A percentile compares a stretch with the other conserved stretches of the same genome.
Evolutionary conservation across 2,329 filamentous ascomycete genomes (phyloP).

Genomic region (Penicillium frequentans): DNA sequence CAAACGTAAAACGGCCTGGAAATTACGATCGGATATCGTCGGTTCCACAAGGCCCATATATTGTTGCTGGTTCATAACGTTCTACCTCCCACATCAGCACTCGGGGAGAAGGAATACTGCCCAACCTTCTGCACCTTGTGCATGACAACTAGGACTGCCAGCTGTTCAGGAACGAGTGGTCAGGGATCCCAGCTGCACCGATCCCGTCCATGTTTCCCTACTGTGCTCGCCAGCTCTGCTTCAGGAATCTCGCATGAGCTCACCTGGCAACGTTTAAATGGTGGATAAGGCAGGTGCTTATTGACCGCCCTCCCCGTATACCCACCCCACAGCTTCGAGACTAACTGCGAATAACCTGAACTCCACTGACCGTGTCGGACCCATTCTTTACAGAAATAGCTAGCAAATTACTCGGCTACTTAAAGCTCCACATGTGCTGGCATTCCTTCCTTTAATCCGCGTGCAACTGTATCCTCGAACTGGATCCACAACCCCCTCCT

Average conservation of each 20-base stretch:
- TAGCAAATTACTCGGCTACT: background rate
- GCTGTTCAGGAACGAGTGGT: background rate
- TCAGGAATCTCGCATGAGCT: conserved; percentile 4
- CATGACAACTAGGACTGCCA: background rate
- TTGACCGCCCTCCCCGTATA: conserved; percentile 13
- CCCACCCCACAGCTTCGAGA: conserved; percentile 4
- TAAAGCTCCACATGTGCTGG: background rate
- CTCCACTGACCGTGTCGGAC: background rate
- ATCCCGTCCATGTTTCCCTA: background rate
- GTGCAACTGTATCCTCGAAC: background rate
- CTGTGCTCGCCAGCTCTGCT: background rate
- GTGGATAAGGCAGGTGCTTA: background rate
- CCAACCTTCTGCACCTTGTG: conserved; percentile 3
- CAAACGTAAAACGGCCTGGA: background rate
- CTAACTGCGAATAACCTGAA: background rate
- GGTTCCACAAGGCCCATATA: conserved; percentile 5
- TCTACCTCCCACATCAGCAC: background rate
- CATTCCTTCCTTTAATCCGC: background rate
- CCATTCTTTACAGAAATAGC: background rate
- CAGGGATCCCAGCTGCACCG: background rate
- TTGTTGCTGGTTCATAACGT: background rate
- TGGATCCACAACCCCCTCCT: background rate
- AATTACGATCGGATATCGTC: background rate
- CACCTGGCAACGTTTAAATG: background rate
- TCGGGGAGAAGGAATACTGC: conserved; percentile 5